Percentiles rank a stretch among this genome's conserved stretches.
phyloP scores from a whole-genome alignment of 257 asterid species.

The Jasminum sambac region DNA sequence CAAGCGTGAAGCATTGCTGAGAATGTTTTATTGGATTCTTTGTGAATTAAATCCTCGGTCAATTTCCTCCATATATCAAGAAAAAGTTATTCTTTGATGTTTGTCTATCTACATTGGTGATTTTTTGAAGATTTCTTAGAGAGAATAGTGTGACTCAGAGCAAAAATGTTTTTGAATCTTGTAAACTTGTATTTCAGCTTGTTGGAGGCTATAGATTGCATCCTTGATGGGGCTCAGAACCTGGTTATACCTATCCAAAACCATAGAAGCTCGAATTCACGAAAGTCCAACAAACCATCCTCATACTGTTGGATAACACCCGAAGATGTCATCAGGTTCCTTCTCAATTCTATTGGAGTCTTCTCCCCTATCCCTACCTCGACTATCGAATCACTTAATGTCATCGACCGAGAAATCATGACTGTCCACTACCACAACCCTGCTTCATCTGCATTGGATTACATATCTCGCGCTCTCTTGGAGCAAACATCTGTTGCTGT shows the following conservation, averaged over 20 bases:
- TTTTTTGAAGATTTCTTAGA: background rate
- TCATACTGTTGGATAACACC: constrained; percentile 74
- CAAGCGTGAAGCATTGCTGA: background rate
- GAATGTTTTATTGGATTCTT: background rate
- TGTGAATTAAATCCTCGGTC: background rate
- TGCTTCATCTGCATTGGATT: constrained; percentile 53
- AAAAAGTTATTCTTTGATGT: background rate
- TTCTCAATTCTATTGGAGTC: constrained; percentile 70
- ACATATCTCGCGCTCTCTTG: constrained; percentile 38
- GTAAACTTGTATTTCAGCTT: constrained; percentile 42
- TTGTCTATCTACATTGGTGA: too few relatives aligned
- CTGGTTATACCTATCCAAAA: constrained; percentile 68
- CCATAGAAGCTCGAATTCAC: constrained; percentile 35
- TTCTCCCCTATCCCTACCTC: constrained; percentile 67
- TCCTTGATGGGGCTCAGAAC: constrained; percentile 78
- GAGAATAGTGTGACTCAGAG: background rate
- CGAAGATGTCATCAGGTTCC: constrained; percentile 76
- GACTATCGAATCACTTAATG: constrained; percentile 50
- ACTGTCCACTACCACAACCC: constrained; percentile 49
- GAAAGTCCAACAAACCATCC: constrained; percentile 39
- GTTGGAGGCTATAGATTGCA: constrained; percentile 69
- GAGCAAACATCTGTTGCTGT: constrained; percentile 74
- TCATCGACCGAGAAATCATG: constrained; percentile 56
- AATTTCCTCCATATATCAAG: background rate
- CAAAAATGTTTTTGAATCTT: background rate